Evolutionary conservation across 1,284 basidiomycete species (phyloP).

Genomic region (Apiotrichum gracile): DNA sequence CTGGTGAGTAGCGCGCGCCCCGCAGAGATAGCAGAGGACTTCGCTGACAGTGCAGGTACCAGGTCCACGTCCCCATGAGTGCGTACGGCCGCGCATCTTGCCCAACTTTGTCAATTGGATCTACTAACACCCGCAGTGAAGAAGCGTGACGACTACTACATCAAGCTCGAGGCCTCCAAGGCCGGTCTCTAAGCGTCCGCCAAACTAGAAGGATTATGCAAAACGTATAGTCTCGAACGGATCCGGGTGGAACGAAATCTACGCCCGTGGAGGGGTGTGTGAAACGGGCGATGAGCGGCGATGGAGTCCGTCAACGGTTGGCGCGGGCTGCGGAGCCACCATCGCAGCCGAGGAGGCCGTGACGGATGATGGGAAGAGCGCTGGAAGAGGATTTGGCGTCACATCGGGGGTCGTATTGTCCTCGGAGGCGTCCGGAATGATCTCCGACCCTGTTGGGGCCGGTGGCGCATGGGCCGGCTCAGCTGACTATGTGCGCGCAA

Average conservation of each 20-base stretch:
- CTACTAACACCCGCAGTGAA: constrained; percentile 9
- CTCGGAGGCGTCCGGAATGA: no score
- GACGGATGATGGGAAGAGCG: no score
- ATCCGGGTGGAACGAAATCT: no score
- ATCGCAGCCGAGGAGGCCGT: no score
- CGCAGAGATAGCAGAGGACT: not conserved
- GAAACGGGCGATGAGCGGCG: no score
- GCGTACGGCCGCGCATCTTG: not conserved
- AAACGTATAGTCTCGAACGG: not conserved
- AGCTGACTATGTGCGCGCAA: no score
- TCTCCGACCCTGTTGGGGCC: no score
- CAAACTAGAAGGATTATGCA: constrained; percentile 1
- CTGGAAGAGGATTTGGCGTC: no score
- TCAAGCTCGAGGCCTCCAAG: constrained; percentile 18
- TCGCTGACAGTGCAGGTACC: constrained; percentile 12
- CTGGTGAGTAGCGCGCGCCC: constrained; percentile 12
- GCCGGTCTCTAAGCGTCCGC: not conserved
- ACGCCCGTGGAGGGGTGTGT: not conserved
- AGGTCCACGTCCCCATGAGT: constrained; percentile 15
- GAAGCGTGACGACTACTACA: constrained; percentile 20
- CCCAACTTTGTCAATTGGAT: not conserved
- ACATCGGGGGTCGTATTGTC: no score
- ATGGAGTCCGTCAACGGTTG: no score
- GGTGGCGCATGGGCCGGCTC: no score
- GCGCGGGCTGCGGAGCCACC: no score